phyloP scores from a whole-genome alignment of 179 eudicot genomes.

The Corrigiola litoralis region DNA sequence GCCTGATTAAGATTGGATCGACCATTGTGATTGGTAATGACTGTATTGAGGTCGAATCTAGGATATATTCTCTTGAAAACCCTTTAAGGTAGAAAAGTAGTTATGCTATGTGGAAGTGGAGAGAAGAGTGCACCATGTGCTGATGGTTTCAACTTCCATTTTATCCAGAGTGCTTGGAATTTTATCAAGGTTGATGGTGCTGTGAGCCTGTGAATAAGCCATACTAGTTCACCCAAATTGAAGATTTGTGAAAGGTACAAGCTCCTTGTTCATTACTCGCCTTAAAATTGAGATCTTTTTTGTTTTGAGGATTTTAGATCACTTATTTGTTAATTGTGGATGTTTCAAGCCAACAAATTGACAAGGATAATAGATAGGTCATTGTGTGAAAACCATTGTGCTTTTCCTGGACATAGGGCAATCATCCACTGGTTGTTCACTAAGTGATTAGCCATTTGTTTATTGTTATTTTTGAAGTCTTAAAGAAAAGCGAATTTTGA shows the following conservation, averaged over 20 bases:
- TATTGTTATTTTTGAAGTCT: no score
- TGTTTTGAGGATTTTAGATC: background rate
- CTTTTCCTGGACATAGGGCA: no score
- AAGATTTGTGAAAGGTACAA: background rate
- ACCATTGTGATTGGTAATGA: background rate
- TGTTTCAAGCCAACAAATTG: no score
- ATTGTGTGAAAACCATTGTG: no score
- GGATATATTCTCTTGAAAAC: background rate
- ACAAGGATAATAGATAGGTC: no score
- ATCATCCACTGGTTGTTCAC: no score
- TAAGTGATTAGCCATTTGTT: no score
- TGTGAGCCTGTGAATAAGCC: background rate
- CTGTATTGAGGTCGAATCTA: background rate
- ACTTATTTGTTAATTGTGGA: no score
- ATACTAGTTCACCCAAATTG: background rate
- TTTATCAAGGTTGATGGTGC: background rate
- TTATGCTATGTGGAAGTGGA: background rate
- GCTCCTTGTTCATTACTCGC: background rate
- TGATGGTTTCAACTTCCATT: slow-evolving; percentile 3
- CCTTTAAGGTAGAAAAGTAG: background rate
- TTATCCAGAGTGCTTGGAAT: background rate
- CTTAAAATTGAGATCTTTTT: no score
- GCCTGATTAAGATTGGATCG: background rate
- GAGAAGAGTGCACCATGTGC: background rate
- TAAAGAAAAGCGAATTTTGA: no score